These are phyloP conservation scores for Daldinia bambusicola DNA, from an alignment of 495 filamentous ascomycete species.

Conservation along the genomic window DNA sequence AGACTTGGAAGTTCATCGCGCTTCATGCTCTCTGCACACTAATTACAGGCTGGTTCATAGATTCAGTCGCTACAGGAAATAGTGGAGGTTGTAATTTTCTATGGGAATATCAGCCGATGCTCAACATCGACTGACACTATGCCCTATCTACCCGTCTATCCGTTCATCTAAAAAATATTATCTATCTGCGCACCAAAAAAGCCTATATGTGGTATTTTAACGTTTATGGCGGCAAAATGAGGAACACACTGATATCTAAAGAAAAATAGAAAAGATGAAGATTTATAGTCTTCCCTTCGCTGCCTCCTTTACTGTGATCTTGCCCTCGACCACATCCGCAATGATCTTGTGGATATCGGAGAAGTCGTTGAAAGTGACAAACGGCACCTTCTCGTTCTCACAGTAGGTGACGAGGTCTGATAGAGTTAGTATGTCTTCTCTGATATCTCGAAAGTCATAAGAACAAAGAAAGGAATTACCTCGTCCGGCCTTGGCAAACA, in stretches of 20 bases:
- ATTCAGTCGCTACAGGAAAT: background rate
- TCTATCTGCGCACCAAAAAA: slow-evolving; percentile 20
- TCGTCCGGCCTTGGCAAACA: slow-evolving; percentile 90
- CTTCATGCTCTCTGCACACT: background rate
- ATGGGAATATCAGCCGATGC: background rate
- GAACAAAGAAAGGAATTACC: slow-evolving; percentile 62
- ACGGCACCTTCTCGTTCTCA: slow-evolving; percentile 78
- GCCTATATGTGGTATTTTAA: background rate
- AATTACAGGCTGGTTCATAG: background rate
- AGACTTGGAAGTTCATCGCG: background rate
- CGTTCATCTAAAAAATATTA: slow-evolving; percentile 31
- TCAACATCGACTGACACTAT: slow-evolving; percentile 2
- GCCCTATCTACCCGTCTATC: slow-evolving; percentile 31
- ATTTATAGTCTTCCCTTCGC: slow-evolving; percentile 49
- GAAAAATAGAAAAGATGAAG: background rate
- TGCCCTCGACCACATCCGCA: slow-evolving; percentile 75
- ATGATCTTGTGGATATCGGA: slow-evolving; percentile 75
- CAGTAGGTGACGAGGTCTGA: slow-evolving; percentile 85
- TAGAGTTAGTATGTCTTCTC: slow-evolving; percentile 10
- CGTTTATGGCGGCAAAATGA: background rate
- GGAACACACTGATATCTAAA: background rate
- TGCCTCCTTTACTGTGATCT: slow-evolving; percentile 58
- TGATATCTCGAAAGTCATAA: background rate
- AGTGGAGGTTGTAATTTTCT: background rate
- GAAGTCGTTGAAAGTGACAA: slow-evolving; percentile 84